Base-by-base conservation (phyloP, 2,329 filamentous ascomycete genomes). In the Aspergillus tamarii region DNA sequence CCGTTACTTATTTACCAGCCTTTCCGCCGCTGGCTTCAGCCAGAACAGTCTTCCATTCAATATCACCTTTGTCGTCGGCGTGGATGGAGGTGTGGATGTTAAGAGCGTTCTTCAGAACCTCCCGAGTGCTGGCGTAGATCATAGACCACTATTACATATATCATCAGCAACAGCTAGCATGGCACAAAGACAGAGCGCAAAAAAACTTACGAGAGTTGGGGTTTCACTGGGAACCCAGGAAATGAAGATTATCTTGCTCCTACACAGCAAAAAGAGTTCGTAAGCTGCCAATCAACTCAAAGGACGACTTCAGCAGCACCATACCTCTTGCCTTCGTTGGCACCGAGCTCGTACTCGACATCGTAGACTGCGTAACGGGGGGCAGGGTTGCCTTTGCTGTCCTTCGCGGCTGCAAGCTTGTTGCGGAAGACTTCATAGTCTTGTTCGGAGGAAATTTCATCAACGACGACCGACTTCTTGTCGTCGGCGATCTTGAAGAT, bases 401-500 rank as follows among this genome's bases (percentile, higher is more conserved):
- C 77, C 68, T 78, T 78, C 66, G 81, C 78, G 23, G 70, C 71
- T 26, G 76, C 72, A 59, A 84, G 79, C 72, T 81, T 82, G 62
- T 71, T 70, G 67, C 81, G 80, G 77, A 84, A 84, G 46, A 73
- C 75, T 65, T 84, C 81, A 70, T 83, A 84, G 69, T 84, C 80
- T 53, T 73, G 61, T 28, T 84, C 80, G 28, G 70, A 70, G 62
- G 81, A 82, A 56, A 73, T 69, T 60, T 83, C 78, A 43, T 84
- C 82, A 67, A 84, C 75, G 62, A 83, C 81, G 60, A 84, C 80
- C 63, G 80, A 74, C 74, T 81, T 83, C 78, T 82, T 80, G 73
- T 83, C 76, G 69, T 84, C 82, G 67, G 80, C 73, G 70, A 84
- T 81, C 76, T 84, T 84, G 79, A 79, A 84, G 77, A 84, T 84